Evolutionary conservation across 2,329 filamentous ascomycete genomes (phyloP), one percentile per base, ranked within the genome.

Genomic region (Lachnellula subtilissima): DNA sequence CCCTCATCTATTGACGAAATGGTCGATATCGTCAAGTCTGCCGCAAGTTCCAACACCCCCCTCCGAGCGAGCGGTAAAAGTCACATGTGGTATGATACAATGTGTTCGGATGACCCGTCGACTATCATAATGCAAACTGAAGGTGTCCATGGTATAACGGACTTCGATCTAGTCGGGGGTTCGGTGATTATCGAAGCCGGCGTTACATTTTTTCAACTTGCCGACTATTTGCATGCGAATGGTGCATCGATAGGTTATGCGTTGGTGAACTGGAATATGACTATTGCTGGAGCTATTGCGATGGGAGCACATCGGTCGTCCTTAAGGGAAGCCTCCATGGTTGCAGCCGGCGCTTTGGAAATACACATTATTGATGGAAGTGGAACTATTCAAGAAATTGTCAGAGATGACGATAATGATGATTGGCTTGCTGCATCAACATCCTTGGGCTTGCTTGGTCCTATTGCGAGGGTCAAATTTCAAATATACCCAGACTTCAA

Each of bases 181-280:
- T 58, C 60, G 2, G 60, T 62, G 1, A 42, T 58, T 9, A 60
- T 62, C 40, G 60, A 62, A 36, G 60, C 57, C 2, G 60, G 60
- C 6, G 60, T 62, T 11, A 62, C 60, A 2, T 62, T 62, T 43
- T 60, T 62, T 22, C 14, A 62, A 42, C 60, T 62, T 6, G 60
- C 60, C 2, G 60, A 60, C 4, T 62, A 60, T 42, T 39, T 62
- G 3, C 60, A 62, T 48, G 53, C 43, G 4, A 35, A 53, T 17
- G 37, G 37, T 5, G 60, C 60, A 22, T 53, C 53, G 7, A 62
- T 62, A 22, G 60, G 57, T 32, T 62, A 62, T 28, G 52, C 60
- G 3, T 39, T 62, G 6, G 60, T 60, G 15, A 62, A 62, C 37
- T 62, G 60, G 60, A 62, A 62, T 28, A 62, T 62, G 57, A 62